Evolutionary conservation across 192 early-diverging fungal species (phyloP), one percentile per base, ranked within the genome.

Genomic region (Mycoemilia scoparia): DNA sequence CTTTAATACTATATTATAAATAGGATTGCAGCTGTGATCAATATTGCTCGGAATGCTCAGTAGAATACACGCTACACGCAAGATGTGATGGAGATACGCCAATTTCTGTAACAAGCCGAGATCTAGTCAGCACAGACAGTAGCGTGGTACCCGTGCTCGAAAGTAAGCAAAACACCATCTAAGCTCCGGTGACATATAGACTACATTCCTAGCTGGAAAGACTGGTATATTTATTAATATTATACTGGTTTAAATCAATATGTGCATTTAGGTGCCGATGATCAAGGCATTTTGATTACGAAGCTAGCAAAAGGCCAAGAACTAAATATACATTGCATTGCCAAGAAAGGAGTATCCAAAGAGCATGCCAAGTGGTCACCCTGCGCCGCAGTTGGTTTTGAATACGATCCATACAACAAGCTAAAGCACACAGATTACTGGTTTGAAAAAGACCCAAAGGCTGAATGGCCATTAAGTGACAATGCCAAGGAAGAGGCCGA

Each of bases 281-380:
- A 79, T 38, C 45, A 51, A 13, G 87, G 87, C 13, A 74, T 92
- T 21, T 59, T 89, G 22, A 71, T 97, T 47, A 68, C 75, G 10
- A 86, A 89, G 52, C 66, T 97, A 59, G 67, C 84, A 24, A 80
- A 82, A 49, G 92, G 92, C 27, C 87, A 96, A 60, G 83, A 91
- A 49, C 38, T 97, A 28, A 79, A 79, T 24, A 46, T 97, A 21
- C 74, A 80, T 32, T 89, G 87, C 39, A 74, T 92, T 24, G 92
- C 89, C 7, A 91, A 90, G 43, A 97, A 95, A 67, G 92, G 92
- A 8, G 88, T 85, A 15, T 86, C 81, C 18, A 97, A 97, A 55
- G 89, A 95, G 43, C 89, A 95, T 49, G 86, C 92, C 16, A 97
- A 97, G 45, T 97, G 92, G 92, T 77, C 75, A 31, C 89, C 92